A percentile compares a stretch with the other conserved stretches of the same genome.
Evolutionary conservation across 2,329 filamentous ascomycete genomes (phyloP).

Genomic region (Penicillium sp.): DNA sequence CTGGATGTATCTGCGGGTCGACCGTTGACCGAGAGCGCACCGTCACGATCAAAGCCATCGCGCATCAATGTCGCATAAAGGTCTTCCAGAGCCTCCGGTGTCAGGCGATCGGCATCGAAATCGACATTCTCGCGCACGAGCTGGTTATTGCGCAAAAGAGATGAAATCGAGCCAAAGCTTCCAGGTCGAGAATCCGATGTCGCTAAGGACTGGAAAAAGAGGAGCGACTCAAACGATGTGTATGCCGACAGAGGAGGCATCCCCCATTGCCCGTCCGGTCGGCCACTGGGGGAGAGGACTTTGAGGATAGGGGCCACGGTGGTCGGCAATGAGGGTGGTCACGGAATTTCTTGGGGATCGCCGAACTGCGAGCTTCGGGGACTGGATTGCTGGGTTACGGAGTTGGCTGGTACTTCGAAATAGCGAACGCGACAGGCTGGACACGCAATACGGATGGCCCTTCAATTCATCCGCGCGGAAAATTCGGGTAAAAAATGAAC

Average conservation of each 20-base stretch:
- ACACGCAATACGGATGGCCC: constrained; percentile 16
- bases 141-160: constrained; percentile 69
- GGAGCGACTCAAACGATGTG: constrained; percentile 80
- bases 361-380: neutral
- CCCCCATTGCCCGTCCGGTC: constrained; percentile 46
- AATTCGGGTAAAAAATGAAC: constrained; percentile 4
- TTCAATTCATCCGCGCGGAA: constrained; percentile 26
- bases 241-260: constrained; percentile 66
- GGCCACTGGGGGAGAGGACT: constrained; percentile 37
- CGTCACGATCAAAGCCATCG: constrained; percentile 62
- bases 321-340: constrained; percentile 14
- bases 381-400: neutral
- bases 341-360: constrained; percentile 1
- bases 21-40: constrained; percentile 30
- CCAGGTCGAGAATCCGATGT: constrained; percentile 63
- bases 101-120: constrained; percentile 73
- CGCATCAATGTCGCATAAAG: constrained; percentile 74
- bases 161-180: constrained; percentile 71
- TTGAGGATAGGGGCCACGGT: constrained; percentile 41
- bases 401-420: neutral
- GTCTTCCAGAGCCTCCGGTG: constrained; percentile 72
- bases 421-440: constrained; percentile 8
- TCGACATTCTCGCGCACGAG: constrained; percentile 67
- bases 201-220: constrained; percentile 78
- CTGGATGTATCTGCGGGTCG: constrained; percentile 26